phyloP scores from a whole-genome alignment of 1,284 basidiomycete species.

The Ustilago lituana region DNA sequence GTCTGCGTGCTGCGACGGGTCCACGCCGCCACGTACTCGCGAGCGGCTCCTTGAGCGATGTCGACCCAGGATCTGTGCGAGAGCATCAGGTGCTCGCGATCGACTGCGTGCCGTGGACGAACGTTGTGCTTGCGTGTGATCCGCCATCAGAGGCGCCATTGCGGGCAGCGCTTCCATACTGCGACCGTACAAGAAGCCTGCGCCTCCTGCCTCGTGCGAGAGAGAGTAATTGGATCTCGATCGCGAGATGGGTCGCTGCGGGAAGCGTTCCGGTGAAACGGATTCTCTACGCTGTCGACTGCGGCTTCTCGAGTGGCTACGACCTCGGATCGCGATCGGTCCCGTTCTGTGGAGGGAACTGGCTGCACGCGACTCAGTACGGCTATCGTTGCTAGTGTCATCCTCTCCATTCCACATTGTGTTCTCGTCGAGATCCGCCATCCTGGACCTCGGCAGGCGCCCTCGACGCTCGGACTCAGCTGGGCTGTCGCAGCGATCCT shows the following conservation, averaged over 20 bases:
- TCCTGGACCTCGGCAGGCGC: constrained; percentile 29
- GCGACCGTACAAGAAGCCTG: constrained; percentile 29
- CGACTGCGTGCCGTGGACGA: constrained; percentile 41
- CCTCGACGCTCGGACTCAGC: constrained; percentile 46
- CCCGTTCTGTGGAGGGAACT: constrained; percentile 13
- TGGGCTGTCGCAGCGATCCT: constrained; percentile 43
- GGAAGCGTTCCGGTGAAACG: constrained; percentile 30
- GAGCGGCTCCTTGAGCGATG: constrained; percentile 38
- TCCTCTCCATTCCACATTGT: constrained; percentile 46
- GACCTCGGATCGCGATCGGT: constrained; percentile 38
- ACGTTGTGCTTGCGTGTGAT: constrained; percentile 34
- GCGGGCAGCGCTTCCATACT: constrained; percentile 28
- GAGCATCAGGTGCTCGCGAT: constrained; percentile 49
- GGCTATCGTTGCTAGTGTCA: constrained; percentile 17
- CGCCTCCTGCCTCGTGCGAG: constrained; percentile 18
- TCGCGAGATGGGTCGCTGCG: constrained; percentile 26
- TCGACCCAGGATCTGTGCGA: constrained; percentile 45
- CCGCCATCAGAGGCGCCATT: constrained; percentile 12
- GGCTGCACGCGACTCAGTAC: constrained; percentile 10
- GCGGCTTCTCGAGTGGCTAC: constrained; percentile 44
- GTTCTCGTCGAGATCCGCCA: constrained; percentile 52
- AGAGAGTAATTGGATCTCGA: constrained; percentile 25
- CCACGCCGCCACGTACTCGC: constrained; percentile 4
- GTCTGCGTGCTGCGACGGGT: constrained; percentile 1
- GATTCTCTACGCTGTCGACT: constrained; percentile 46